phyloP scores from a whole-genome alignment of 768 basidiomycete species.

The Boletus rex-veris region DNA sequence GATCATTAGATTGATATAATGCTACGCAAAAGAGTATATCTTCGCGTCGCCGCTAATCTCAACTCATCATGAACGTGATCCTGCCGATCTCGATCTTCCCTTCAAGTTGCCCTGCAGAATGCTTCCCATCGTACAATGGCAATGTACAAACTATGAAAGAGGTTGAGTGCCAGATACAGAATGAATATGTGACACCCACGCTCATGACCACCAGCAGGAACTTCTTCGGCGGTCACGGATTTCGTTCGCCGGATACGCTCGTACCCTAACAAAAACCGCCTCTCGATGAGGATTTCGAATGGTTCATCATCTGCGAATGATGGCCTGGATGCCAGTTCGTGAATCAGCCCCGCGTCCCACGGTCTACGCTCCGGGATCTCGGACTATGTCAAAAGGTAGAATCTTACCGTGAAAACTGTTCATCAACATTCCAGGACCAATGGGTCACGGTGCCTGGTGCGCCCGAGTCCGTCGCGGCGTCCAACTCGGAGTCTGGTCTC shows the following conservation, averaged over 20 bases:
- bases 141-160: not conserved
- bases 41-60: not conserved
- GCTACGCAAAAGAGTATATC: no score
- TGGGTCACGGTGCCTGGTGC: not conserved
- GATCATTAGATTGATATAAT: no score
- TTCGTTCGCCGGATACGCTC: slow-evolving; percentile 11
- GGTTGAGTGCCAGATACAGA: not conserved
- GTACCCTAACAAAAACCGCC: slow-evolving; percentile 9
- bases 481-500: not conserved
- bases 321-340: not conserved
- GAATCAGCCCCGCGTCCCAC: not conserved
- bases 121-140: not conserved
- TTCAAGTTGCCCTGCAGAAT: not conserved
- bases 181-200: not conserved
- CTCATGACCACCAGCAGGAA: not conserved
- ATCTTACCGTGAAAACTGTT: slow-evolving; percentile 1
- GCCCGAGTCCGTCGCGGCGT: not conserved
- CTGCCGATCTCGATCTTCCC: not conserved
- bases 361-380: no score
- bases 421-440: not conserved
- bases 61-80: slow-evolving; percentile 3
- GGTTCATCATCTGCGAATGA: not conserved
- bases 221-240: not conserved
- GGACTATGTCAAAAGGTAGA: not conserved
- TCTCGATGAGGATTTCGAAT: slow-evolving; percentile 9